Conservation (phyloP, 2,329 filamentous ascomycete species). For the Colletotrichum viniferum region DNA sequence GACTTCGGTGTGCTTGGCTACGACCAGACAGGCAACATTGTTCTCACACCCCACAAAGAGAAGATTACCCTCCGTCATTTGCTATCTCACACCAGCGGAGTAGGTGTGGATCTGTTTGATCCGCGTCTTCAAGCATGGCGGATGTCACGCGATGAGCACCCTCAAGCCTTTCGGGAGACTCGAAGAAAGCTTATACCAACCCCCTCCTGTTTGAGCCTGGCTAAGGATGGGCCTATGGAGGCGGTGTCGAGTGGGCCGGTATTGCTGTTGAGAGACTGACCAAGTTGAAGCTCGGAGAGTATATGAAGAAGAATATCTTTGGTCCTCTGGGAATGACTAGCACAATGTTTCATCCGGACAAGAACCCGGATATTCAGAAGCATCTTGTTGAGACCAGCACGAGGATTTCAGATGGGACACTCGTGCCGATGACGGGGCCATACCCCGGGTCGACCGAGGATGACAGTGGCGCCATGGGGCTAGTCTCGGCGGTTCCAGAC, state of each 20-base stretch:
- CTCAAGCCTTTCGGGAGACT: background rate
- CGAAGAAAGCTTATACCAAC: background rate
- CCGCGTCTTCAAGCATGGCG: background rate
- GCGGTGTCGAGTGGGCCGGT: background rate
- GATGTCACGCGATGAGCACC: background rate
- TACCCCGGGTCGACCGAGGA: background rate
- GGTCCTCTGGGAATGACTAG: background rate
- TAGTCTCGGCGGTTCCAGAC: background rate
- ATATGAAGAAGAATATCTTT: background rate
- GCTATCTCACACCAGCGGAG: background rate
- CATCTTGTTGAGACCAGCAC: background rate
- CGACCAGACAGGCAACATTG: background rate
- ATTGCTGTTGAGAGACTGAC: background rate
- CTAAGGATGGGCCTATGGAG: background rate
- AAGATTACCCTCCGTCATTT: conserved; percentile 3
- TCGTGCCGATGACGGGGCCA: background rate
- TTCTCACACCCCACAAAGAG: background rate
- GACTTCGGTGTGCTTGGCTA: background rate
- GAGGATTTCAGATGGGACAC: background rate
- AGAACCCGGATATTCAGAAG: background rate
- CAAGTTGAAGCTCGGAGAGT: background rate
- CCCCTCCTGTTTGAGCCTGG: conserved; percentile 2
- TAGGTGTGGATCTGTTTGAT: background rate
- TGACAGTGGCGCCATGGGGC: background rate
- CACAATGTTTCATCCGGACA: background rate